A percentile compares a stretch with the other conserved stretches of the same genome.
phyloP scores from a whole-genome alignment of 78 protist genomes.

The Acrasis kona region DNA sequence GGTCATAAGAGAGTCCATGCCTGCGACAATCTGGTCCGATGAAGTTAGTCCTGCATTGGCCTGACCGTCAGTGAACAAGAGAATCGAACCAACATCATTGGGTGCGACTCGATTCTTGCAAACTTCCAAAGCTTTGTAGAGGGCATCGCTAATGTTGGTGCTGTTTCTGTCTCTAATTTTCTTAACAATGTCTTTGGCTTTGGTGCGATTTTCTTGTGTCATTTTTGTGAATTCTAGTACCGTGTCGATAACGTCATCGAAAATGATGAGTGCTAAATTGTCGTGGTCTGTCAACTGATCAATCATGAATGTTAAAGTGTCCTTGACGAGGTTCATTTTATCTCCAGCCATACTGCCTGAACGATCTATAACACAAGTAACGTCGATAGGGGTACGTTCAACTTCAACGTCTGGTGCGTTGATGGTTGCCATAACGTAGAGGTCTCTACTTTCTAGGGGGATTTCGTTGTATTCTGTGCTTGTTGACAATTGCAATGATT shows the following conservation, averaged over 20 bases:
- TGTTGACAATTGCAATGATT: too few relatives aligned
- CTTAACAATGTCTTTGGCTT: not conserved
- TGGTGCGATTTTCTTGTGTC: not conserved
- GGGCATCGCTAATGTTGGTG: conserved; percentile 50
- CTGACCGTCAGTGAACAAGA: conserved; percentile 48
- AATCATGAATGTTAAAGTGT: conserved; percentile 17
- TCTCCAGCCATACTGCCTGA: conserved; percentile 30
- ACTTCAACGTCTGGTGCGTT: not conserved
- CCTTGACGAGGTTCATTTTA: conserved; percentile 30
- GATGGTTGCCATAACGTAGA: not conserved
- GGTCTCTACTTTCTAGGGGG: not conserved
- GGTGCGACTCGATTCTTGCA: not conserved
- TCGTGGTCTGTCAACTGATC: conserved; percentile 2
- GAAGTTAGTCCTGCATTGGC: conserved; percentile 9
- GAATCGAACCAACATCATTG: not conserved
- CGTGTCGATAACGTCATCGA: conserved; percentile 1
- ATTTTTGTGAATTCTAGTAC: not conserved
- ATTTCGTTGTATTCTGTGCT: too few relatives aligned
- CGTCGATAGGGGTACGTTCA: not conserved
- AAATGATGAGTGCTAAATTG: conserved; percentile 15
- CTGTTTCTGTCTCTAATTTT: not conserved
- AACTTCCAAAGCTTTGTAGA: conserved; percentile 14
- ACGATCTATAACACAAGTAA: conserved; percentile 25
- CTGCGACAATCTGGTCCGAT: not conserved
- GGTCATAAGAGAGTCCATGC: too few relatives aligned